Base-by-base conservation (phyloP, 768 basidiomycete genomes). In the Suillus paluster region DNA sequence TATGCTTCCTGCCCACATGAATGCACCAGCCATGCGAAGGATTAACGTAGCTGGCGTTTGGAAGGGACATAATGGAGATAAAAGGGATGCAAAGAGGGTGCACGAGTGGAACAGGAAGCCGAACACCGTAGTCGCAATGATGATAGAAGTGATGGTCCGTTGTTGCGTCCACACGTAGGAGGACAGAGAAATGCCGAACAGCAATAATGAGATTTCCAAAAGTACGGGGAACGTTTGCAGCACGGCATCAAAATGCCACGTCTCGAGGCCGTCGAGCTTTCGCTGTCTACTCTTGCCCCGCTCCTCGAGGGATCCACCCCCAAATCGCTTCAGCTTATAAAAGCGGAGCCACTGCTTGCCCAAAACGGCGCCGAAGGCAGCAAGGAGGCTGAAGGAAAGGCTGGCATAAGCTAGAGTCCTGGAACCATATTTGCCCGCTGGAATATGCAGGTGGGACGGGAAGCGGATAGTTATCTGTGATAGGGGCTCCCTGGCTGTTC, bases 161-260 rank as follows among this genome's bases (percentile, higher is more conserved):
- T 55, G 44, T n/a, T 52, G 52, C 10, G 57, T 50, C 62, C 63
- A 64, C n/a, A 57, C 33, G 38, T 64, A 59, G 15, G 57, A 23
- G 2, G 66, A 36, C 36, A 67, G 58, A 15, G 66, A 63, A 27
- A 60, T 55, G 3, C 61, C 57, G 41, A 67, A 66, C 8, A 67
- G 48, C 33, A 67, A 48, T 21, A 66, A 46, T 7, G 65, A 66
- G 15, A 67, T 46, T 30, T 66, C 66, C 34, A 66, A 39, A 19
- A 66, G 45, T 12, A 66, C 46, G 4, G 65, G 65, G 21, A 66
- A 56, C n/a, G 39, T 21, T 34, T 66, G 61, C 36, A 66, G 45
- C 25, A 67, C 53, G 19, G 64, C 46, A 30, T 62, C 50, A 12
- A 66, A 67, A 48, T 66, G 65, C 65, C 65, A 66, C 7, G 49